Percentiles rank a stretch among this genome's conserved stretches.
These are phyloP conservation scores for Prunus campanulata DNA, from an alignment of 306 rosid species.

Conservation along the genomic window DNA sequence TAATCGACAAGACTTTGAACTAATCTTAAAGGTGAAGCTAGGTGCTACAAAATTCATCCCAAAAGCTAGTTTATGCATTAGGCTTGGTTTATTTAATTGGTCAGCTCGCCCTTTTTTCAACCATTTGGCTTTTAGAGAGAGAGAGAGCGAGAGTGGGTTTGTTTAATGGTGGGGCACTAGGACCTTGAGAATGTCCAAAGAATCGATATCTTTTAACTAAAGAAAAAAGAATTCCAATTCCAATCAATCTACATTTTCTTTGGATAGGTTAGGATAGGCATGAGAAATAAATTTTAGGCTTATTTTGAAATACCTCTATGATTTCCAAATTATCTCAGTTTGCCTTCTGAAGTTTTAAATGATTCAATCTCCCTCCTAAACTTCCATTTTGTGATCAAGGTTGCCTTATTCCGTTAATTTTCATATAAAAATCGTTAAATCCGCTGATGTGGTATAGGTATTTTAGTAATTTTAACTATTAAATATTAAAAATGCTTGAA, in stretches of 20 bases:
- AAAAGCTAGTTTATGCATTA: not conserved
- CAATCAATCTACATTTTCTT: not conserved
- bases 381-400: rapidly evolving
- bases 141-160: not conserved
- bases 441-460: rapidly evolving
- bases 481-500: too few relatives aligned
- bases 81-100: not conserved
- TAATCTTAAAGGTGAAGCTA: not conserved
- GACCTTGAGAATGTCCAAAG: slow-evolving; percentile 16
- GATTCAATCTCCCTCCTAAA: rapidly evolving
- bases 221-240: not conserved
- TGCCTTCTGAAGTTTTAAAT: too few relatives aligned
- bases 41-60: not conserved
- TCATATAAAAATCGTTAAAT: too few relatives aligned
- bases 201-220: not conserved
- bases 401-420: too few relatives aligned
- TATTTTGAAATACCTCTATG: too few relatives aligned
- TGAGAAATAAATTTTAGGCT: too few relatives aligned
- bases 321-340: too few relatives aligned
- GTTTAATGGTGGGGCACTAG: slow-evolving; percentile 9
- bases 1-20: not conserved
- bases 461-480: too few relatives aligned
- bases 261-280: not conserved
- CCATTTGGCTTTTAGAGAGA: not conserved
- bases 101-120: not conserved